phyloP scores from a whole-genome alignment of 1,139 yeast species.

The Yamadazyma spencermartinsiae region DNA sequence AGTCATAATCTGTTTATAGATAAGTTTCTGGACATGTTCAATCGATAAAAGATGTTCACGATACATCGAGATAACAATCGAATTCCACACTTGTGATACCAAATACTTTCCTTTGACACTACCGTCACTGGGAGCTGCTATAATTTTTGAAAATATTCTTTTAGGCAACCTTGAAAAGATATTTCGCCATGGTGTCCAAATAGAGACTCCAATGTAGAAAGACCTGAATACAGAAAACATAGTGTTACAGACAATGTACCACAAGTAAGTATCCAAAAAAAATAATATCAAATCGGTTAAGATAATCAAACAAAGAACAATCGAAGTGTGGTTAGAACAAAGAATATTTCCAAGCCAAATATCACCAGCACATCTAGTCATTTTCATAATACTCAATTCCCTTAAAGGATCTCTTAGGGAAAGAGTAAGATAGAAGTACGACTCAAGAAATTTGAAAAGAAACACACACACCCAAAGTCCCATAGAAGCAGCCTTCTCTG shows the following conservation, averaged over 20 bases:
- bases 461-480: conserved; percentile 51
- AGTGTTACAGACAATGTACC: conserved; percentile 59
- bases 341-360: conserved; percentile 38
- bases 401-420: conserved; percentile 51
- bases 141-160: conserved; percentile 47
- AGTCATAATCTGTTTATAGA: conserved; percentile 37
- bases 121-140: conserved; percentile 31
- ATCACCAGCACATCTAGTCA: conserved; percentile 47
- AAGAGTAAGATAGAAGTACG: conserved; percentile 51
- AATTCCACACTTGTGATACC: conserved; percentile 54
- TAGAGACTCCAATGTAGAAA: conserved; percentile 51
- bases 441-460: conserved; percentile 47
- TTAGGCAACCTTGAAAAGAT: conserved; percentile 52
- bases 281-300: conserved; percentile 48
- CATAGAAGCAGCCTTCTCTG: conserved; percentile 41
- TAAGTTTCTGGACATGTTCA: conserved; percentile 49
- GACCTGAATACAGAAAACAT: conserved; percentile 49
- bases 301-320: conserved; percentile 38
- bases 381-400: conserved; percentile 43
- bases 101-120: conserved; percentile 33
- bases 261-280: conserved; percentile 54
- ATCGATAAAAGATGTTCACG: conserved; percentile 53
- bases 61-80: conserved; percentile 56
- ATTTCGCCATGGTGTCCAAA: conserved; percentile 62
- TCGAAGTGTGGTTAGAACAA: conserved; percentile 40